Base-by-base conservation (phyloP, 2,329 filamentous ascomycete species). In the Diaporthe nobilis region DNA sequence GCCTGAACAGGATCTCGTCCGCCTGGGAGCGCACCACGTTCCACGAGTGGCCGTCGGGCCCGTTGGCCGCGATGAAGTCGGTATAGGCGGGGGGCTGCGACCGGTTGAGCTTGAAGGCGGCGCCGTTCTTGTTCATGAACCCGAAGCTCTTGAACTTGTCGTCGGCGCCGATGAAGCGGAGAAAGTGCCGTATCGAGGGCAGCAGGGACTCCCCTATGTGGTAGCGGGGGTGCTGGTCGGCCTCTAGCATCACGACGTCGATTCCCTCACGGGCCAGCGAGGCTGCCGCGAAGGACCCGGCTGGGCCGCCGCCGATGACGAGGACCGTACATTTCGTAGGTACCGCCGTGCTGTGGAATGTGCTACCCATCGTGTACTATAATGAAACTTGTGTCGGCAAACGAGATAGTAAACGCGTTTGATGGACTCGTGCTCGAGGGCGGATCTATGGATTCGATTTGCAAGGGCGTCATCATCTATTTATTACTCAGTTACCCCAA, bases 21-120 rank as follows among this genome's bases (percentile, higher is more conserved):
- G 83, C 79, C 76, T 88, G 86, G 39, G 86, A 87, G 8, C 87
- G 85, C 10, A 88, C 77, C 3, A 88, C 81, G 73, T 88, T 88
- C 86, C 86, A 88, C 7, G 86, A 80, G 72, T 85, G 84, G 20
- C 78, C 81, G 15, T 84, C 75, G 0, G 85, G 83, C 3, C 86
- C 86, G 20, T 80, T 80, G 10, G 82, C 83, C 2, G 79, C 83
- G 13, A 86, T 37, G 77, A 88, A 87, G 76, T 88, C 84, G 61
- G 86, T 87, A 75, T 83, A 49, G 7, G 47, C 47, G 2, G 47
- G 47, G 2, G 47, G 47, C 47, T 49, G 84, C 85, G 53, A 60
- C 22, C 28, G 51, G 74, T 84, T 85, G 6, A 87, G 76, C 60
- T 82, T 84, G 78, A 87, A 87, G 3, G 81, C 80, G 7, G 84